These are phyloP conservation scores for Torulaspora globosa DNA, from an alignment of 1,139 yeast species.

Conservation along the genomic window DNA sequence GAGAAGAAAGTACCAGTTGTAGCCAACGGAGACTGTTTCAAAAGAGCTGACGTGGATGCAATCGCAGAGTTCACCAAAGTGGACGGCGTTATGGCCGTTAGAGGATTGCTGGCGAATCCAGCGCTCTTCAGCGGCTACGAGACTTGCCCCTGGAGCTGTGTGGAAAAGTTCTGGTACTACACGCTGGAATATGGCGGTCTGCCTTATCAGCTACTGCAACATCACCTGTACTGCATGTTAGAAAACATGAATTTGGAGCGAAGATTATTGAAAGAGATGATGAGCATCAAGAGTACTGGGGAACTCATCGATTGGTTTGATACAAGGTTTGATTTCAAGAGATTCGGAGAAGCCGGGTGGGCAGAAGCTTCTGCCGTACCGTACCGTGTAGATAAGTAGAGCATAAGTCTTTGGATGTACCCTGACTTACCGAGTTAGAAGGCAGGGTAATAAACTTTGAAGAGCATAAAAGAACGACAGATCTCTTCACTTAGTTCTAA, in stretches of 20 bases:
- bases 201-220: conserved; percentile 79
- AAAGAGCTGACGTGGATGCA: conserved; percentile 54
- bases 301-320: conserved; percentile 85
- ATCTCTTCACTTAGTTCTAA: background rate
- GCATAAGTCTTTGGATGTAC: background rate
- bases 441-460: background rate
- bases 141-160: conserved; percentile 83
- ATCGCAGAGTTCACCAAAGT: conserved; percentile 68
- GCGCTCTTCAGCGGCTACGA: conserved; percentile 73
- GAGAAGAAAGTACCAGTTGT: conserved; percentile 71
- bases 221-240: conserved; percentile 85
- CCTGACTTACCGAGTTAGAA: background rate
- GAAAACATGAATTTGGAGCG: conserved; percentile 53
- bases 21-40: conserved; percentile 92
- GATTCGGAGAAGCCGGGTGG: conserved; percentile 66
- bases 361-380: conserved; percentile 57
- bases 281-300: conserved; percentile 52
- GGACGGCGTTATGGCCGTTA: conserved; percentile 93
- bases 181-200: conserved; percentile 70
- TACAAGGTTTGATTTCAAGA: conserved; percentile 54
- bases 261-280: conserved; percentile 56
- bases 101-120: conserved; percentile 84
- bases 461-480: background rate
- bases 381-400: conserved; percentile 36
- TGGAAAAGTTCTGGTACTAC: conserved; percentile 78